These are phyloP conservation scores for Plasmodium sp. DNA, from an alignment of 169 alveolate genomes.

Conservation along the genomic window DNA sequence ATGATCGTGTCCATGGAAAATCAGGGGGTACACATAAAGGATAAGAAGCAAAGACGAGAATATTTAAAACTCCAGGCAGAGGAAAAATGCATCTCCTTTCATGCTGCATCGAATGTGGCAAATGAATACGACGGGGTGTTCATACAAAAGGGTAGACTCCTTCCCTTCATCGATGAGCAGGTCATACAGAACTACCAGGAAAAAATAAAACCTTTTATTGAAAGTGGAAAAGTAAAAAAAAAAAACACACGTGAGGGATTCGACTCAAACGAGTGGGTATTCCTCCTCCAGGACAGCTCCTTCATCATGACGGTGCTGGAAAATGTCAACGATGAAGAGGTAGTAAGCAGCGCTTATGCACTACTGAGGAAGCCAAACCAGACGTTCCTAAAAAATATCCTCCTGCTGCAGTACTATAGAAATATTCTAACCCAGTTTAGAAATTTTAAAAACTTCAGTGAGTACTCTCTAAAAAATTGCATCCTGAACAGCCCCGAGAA, in stretches of 20 bases:
- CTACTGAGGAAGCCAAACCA: constrained; percentile 28
- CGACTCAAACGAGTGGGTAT: constrained; percentile 19
- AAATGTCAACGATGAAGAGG: constrained; percentile 28
- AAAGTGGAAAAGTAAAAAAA: constrained; percentile 11
- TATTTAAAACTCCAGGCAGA: constrained; percentile 73
- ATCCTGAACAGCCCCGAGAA: constrained; percentile 55
- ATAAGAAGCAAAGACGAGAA: constrained; percentile 19
- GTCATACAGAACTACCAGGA: constrained; percentile 36
- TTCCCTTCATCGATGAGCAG: constrained; percentile 51
- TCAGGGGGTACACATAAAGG: constrained; percentile 83
- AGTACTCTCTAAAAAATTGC: constrained; percentile 57
- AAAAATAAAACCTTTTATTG: constrained; percentile 44
- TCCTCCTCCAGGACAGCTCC: constrained; percentile 33
- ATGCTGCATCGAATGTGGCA: constrained; percentile 28
- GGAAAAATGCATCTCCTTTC: constrained; percentile 31
- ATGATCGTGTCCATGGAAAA: constrained; percentile 85
- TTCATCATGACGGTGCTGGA: constrained; percentile 48
- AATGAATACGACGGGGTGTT: constrained; percentile 41
- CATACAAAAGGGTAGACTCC: constrained; percentile 40
- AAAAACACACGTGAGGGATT: background rate
- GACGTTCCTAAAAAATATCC: constrained; percentile 41
- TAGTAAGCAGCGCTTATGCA: constrained; percentile 1
- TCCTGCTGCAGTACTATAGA: constrained; percentile 66
- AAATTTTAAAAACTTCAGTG: constrained; percentile 54
- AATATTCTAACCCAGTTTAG: constrained; percentile 39